A percentile compares a stretch with the other conserved stretches of the same genome.
These are phyloP conservation scores for Porphyrellus sp. DNA, from an alignment of 1,284 basidiomycete species.

Conservation along the genomic window DNA sequence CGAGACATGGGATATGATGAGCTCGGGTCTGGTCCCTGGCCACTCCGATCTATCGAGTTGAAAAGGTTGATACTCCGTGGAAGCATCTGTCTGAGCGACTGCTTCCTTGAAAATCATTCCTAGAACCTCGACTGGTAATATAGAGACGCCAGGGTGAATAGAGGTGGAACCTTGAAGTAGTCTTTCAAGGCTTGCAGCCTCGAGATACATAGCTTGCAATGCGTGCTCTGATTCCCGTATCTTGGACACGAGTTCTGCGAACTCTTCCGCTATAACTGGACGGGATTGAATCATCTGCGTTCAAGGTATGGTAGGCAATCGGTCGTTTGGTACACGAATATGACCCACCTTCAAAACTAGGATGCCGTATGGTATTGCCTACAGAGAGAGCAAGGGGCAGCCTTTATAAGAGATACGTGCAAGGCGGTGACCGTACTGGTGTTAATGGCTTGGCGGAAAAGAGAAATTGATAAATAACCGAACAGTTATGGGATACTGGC, in stretches of 20 bases:
- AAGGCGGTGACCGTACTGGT: conserved; percentile 10
- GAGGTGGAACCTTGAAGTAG: conserved; percentile 3
- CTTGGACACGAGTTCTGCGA: conserved; percentile 16
- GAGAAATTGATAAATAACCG: conserved; percentile 5
- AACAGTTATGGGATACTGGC: too few species aligned
- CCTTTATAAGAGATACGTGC: conserved; percentile 19
- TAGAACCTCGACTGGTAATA: conserved; percentile 26
- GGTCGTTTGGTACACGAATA: neutral
- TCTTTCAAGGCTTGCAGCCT: conserved; percentile 15
- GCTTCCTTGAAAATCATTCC: conserved; percentile 28
- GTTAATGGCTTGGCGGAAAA: conserved; percentile 1
- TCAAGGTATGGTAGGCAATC: neutral
- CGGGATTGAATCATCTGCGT: conserved; percentile 12
- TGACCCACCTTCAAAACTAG: conserved; percentile 14
- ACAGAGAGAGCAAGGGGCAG: neutral
- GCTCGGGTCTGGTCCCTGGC: conserved; percentile 20
- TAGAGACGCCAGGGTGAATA: conserved; percentile 10
- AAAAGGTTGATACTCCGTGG: neutral
- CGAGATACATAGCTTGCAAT: conserved; percentile 21
- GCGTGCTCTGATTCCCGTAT: conserved; percentile 25
- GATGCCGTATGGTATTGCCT: neutral
- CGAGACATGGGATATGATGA: conserved; percentile 33
- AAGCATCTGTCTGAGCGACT: conserved; percentile 5
- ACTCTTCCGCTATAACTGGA: conserved; percentile 15
- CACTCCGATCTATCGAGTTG: conserved; percentile 9